Evolutionary conservation across 495 filamentous ascomycete genomes (phyloP).

Genomic region (Aspergillus carlsbadensis): DNA sequence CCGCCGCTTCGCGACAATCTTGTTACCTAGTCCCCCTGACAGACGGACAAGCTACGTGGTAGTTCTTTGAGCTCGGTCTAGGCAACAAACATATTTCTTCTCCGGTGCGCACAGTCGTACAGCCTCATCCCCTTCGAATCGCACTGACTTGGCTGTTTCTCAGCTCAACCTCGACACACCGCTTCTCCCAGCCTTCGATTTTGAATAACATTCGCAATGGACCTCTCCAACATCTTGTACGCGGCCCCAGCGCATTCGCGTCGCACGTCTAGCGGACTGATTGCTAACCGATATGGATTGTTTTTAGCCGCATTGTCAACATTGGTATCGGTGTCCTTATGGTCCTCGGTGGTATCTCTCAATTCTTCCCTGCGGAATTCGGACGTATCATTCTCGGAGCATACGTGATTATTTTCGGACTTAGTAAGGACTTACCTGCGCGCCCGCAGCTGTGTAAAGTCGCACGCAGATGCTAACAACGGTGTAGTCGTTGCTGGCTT

Average conservation of each 20-base stretch:
- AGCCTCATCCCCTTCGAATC: neutral
- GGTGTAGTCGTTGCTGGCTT: conserved; percentile 43
- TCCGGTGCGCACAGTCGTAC: neutral
- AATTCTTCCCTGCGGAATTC: conserved; percentile 62
- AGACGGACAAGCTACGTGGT: conserved; percentile 6
- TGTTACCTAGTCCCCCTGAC: conserved; percentile 10
- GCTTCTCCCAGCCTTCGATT: neutral
- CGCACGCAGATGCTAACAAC: conserved; percentile 1
- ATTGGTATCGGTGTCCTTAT: conserved; percentile 83
- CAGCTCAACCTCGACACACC: neutral
- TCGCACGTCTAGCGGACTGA: neutral
- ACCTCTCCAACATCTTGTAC: conserved; percentile 61
- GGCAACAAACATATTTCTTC: conserved; percentile 3
- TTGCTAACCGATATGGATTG: conserved; percentile 12
- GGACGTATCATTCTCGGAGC: conserved; percentile 69
- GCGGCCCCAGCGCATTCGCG: conserved; percentile 20
- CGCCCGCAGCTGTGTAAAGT: neutral
- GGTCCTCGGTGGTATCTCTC: conserved; percentile 83
- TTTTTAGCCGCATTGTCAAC: conserved; percentile 84
- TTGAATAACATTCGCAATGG: conserved; percentile 37
- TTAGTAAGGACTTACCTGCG: conserved; percentile 56
- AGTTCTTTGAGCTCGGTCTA: neutral
- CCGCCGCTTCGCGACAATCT: conserved; percentile 11
- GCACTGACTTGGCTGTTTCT: neutral
- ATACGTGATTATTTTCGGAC: conserved; percentile 89